Evolutionary conservation across 192 early-diverging fungal species (phyloP).

Genomic region (Podochytrium sp.): DNA sequence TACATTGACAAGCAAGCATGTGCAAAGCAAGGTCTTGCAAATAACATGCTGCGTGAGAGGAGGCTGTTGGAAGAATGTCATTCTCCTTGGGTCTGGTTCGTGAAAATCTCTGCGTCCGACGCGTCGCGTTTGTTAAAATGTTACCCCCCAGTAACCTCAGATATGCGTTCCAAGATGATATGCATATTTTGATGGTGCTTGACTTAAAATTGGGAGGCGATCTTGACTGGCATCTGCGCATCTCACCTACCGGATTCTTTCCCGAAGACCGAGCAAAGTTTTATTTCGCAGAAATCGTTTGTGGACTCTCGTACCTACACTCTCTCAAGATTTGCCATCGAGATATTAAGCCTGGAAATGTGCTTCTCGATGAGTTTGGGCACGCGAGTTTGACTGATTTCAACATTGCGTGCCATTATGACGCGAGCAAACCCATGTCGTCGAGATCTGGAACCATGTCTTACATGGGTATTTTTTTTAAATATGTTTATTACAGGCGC

Average conservation of each 20-base stretch:
- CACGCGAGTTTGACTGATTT: conserved; percentile 95
- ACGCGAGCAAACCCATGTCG: conserved; percentile 70
- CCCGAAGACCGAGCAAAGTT: conserved; percentile 78
- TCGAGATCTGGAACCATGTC: conserved; percentile 87
- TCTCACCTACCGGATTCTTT: conserved; percentile 71
- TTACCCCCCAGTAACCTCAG: conserved; percentile 71
- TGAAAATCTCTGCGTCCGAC: not conserved
- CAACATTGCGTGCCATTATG: conserved; percentile 80
- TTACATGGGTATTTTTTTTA: conserved; percentile 74
- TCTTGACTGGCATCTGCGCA: conserved; percentile 83
- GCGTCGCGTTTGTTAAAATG: not conserved
- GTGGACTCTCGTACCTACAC: conserved; percentile 84
- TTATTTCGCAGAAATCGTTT: conserved; percentile 88
- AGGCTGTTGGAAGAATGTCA: conserved; percentile 83
- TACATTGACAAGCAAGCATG: conserved; percentile 95
- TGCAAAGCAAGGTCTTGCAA: conserved; percentile 79
- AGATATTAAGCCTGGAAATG: conserved; percentile 94
- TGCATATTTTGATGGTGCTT: conserved; percentile 90
- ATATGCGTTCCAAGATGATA: conserved; percentile 96
- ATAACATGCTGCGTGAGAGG: conserved; percentile 92
- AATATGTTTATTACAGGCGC: not conserved
- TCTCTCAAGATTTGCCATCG: conserved; percentile 84
- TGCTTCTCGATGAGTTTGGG: conserved; percentile 74
- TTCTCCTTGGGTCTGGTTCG: conserved; percentile 72
- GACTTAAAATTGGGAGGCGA: conserved; percentile 98